A percentile compares a stretch with the other conserved stretches of the same genome.
phyloP scores from a whole-genome alignment of 176 grass and related monocot genomes.

The Oryza glaberrima region DNA sequence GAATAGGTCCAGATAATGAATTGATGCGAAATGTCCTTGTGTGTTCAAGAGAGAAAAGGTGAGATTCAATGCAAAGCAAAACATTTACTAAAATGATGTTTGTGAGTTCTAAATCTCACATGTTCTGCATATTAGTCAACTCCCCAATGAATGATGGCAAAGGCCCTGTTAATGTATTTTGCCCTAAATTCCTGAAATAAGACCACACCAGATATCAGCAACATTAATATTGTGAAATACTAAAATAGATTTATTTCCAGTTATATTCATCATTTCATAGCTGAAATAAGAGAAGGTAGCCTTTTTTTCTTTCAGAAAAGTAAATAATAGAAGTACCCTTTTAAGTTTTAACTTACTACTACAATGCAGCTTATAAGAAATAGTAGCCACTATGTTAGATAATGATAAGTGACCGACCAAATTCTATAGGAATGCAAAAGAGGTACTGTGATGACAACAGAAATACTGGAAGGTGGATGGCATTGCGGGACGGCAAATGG shows the following conservation, averaged over 20 bases:
- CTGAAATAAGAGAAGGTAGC: too few relatives aligned
- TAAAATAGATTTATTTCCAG: background rate
- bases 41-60: constrained; percentile 30
- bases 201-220: background rate
- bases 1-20: constrained; percentile 85
- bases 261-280: too few relatives aligned
- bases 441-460: too few relatives aligned
- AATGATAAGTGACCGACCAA: too few relatives aligned
- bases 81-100: background rate
- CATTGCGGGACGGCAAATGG: too few relatives aligned
- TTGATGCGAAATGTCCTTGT: constrained; percentile 64
- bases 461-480: too few relatives aligned
- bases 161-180: constrained; percentile 71
- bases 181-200: constrained; percentile 58
- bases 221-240: background rate
- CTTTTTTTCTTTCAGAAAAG: too few relatives aligned
- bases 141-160: constrained; percentile 76
- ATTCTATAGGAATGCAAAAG: too few relatives aligned
- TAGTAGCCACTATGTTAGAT: too few relatives aligned
- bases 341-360: too few relatives aligned
- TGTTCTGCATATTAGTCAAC: constrained; percentile 65
- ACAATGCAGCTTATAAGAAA: too few relatives aligned
- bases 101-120: constrained; percentile 45
- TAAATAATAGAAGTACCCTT: too few relatives aligned
- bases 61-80: background rate